Base-by-base conservation (phyloP, 768 basidiomycete genomes). In the Podaxis sp. region DNA sequence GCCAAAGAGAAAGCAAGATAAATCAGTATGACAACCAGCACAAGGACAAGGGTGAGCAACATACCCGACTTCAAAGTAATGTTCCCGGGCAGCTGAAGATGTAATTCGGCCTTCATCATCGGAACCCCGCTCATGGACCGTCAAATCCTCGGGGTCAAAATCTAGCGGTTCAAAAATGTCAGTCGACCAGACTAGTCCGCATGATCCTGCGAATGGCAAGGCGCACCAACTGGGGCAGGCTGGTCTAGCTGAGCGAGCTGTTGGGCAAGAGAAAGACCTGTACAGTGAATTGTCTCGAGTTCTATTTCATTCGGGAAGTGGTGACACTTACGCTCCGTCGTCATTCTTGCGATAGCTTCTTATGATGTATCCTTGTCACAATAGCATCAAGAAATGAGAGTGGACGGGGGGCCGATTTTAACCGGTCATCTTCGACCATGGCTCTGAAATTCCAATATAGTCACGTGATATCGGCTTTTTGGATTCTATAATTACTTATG, bases 211-310 rank as follows among this genome's bases (percentile, higher is more conserved):
- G 28, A 53, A 28, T 12, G 4, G 24, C n/a, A 41, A 22, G 20
- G 75, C 82, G 64, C 69, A 89, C 93, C 91, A 40, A 79, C 75
- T 54, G 90, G 90, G 11, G 87, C 82, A 22, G 87, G 76, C 56
- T 91, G 85, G 52, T 91, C 84, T 26, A 98, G 84, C 70, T 89
- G 83, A 40, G 89, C 89, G 46, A 97, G 85, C 70, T 96, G 94
- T 71, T 96, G 84, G 2, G 86, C 87, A 26, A 92, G 81, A 2
- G 89, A 86, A 38, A 89, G 72, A 20, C 78, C 80, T 82, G 56
- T 37, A 0, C 26, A 0, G 38, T 17, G 40, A 30, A 22, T 36
- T n/a, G 13, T 17, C n/a, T 30, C 33, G 24, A 26, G 44, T 44
- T 8, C 51, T 30, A 40, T 30, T 37, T 33, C 37, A 37, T 28